Base-by-base conservation (phyloP, 352 stramenopile species). In the Pythium utonaiense region DNA sequence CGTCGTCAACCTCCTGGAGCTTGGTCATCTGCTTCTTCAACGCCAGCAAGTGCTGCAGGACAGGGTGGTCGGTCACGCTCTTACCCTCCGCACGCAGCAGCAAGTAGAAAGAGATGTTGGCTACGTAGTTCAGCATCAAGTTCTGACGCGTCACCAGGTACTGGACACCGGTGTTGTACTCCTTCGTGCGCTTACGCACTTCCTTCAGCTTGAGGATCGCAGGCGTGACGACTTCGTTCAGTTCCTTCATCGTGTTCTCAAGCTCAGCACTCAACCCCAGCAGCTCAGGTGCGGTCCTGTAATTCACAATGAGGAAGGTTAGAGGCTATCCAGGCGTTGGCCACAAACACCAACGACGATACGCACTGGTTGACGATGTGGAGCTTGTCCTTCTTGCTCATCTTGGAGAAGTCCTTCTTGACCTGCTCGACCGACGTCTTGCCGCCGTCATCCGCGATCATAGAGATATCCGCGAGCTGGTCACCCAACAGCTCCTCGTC, bases 71-170 rank as follows among this genome's bases (percentile, higher is more conserved):
- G 27, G 68, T 70, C 17, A 95, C 80, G 53, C 70, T 83, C 65
- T 95, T 95, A 40, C 85, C 85, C 63, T 95, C 80, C 0, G 84
- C 78, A 44, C 82, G 81, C 57, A 91, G 62, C 40, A 93, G 63
- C 66, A 95, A 58, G 66, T 95, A 95, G 60, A 95, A 93, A 45
- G 80, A 89, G 51, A 93, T 95, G 69, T 93, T 95, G 36, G 77
- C 68, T 24, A 81, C 73, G 71, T 95, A 95, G 66, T 92, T 92
- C 13, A 95, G 77, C 61, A 93, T 68, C 51, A 95, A 57, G 36
- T 91, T 91, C 70, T 93, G 80, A 16, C 80, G 82, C 19, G 81
- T 91, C 52, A 91, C 71, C 50, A 93, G 74, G 61, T 90, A 93
- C 52, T 85, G 80, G 38, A 93, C 61, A 0, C 82, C 86, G 22